Base-by-base conservation (phyloP, 2,329 filamentous ascomycete species). In the Mariannaea elegans region DNA sequence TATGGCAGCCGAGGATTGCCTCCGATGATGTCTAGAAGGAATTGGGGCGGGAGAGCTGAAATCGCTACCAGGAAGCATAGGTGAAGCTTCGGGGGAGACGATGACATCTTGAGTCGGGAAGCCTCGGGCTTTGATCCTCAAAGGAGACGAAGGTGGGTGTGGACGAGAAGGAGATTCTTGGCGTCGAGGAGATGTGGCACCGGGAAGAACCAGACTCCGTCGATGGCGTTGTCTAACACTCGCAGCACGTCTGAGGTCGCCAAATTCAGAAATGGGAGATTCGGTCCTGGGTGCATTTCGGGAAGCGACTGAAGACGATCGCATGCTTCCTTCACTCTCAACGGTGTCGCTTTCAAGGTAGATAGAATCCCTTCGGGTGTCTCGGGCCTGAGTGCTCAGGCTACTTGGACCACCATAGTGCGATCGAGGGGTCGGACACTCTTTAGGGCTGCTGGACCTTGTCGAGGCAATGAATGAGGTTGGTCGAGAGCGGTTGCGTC, bases 391-490 rank as follows among this genome's bases (percentile, higher is more conserved):
- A 7, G 57, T 47, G 14, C 84, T 81, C 4, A 89, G 78, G 63
- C 80, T 85, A 63, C 84, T 86, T 49, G 81, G 71, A 8, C 81
- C 79, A 24, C 86, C 87, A 44, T 86, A 88, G 69, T 94, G 89
- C 0, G 94, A 98, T 63, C 92, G 89, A 10, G 95, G 95, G 3
- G 95, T 99, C 10, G 92, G 91, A 62, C 93, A 95, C 75, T 96
- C 94, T 74, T 89, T 89, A 0, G 95, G 95, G 73, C 95, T 99
- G 73, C 87, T 95, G 3, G 95, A 97, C 63, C 92, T 85, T 1
- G 92, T 94, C 2, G 93, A 97, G 24, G 87, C 87, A 21, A 91
- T 68, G 52, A 79, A 77, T 2, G 79, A 81, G 4, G 72, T 72
- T 80, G 62, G 89, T 78, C 60, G 90, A 87, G 51, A 70, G n/a